Evolutionary conservation across 768 basidiomycete species (phyloP), one percentile per base, ranked within the genome.

Genomic region (Coprinopsis marcescibilis): DNA sequence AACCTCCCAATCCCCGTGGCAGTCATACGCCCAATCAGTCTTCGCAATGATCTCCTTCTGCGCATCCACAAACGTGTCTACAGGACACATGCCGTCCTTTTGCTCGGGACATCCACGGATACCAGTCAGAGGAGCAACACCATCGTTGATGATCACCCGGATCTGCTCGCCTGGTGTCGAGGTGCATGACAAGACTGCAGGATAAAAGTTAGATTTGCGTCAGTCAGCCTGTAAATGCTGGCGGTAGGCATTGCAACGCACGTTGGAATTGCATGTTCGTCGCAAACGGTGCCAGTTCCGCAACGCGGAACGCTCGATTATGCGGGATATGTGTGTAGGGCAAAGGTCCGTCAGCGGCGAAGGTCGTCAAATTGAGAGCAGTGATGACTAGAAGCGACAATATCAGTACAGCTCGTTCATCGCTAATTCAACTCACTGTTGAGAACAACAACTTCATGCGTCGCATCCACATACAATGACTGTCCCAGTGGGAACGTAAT

Each of bases 381-480:
- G 90, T 89, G 26, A 95, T 72, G 27, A 90, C 87, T 86, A 46
- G 50, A 46, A 39, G 55, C 23, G 14, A 23, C 24, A 21, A 24
- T 14, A 36, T 1, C 6, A 25, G 10, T 30, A 19, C 15, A 8
- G 21, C 13, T 19, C 23, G n/a, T 19, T 8, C 7, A 30, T 4
- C 2, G 37, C 41, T 26, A 36, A 14, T 29, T 20, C 30, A 13
- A 65, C 77, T 15, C 51, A 87, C 87, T 77, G 56, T 91, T 85
- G n/a, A 91, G 65, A 0, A 93, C 80, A 30, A 93, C 86, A n/a
- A 90, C 88, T 56, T 95, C 92, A 48, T 94, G 93, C 1, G 86
- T 89, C 4, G 89, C 89, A 59, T 95, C 92, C 5, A 91, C 89
- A 49, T 92, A 94, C 26, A 94, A 60, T 45, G 70, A 75, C 45